These are phyloP conservation scores for Phytophthora syringae DNA, from an alignment of 352 stramenopile species.

Conservation along the genomic window DNA sequence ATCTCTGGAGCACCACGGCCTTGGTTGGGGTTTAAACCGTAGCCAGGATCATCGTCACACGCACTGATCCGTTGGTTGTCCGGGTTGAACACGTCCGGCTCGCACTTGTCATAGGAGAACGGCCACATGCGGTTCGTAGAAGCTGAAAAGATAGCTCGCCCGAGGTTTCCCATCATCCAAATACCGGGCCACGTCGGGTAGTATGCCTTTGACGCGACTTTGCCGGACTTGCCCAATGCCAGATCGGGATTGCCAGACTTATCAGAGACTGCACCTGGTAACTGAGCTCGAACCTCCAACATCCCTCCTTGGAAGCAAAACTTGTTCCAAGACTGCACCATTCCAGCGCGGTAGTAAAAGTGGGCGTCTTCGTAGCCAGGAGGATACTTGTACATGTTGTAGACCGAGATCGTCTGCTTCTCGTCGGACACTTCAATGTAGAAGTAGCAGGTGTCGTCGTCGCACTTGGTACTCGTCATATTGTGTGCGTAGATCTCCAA, in stretches of 20 bases:
- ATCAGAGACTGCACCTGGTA: conserved; percentile 83
- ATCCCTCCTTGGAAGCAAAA: conserved; percentile 94
- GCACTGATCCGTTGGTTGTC: conserved; percentile 61
- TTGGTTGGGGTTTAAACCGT: conserved; percentile 81
- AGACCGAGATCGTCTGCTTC: conserved; percentile 47
- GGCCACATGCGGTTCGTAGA: conserved; percentile 94
- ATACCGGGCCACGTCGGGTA: conserved; percentile 91
- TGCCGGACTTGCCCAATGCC: conserved; percentile 32
- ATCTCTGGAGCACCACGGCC: conserved; percentile 93
- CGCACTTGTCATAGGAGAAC: conserved; percentile 93
- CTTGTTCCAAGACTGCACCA: conserved; percentile 93
- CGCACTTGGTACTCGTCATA: conserved; percentile 72
- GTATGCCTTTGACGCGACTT: conserved; percentile 64
- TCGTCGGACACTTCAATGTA: conserved; percentile 66
- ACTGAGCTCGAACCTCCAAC: conserved; percentile 87
- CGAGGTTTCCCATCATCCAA: conserved; percentile 95
- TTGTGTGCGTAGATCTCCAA: conserved; percentile 94
- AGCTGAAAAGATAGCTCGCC: conserved; percentile 90
- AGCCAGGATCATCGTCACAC: conserved; percentile 91
- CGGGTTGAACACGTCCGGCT: conserved; percentile 53
- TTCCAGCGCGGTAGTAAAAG: conserved; percentile 68
- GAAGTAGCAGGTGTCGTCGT: conserved; percentile 63
- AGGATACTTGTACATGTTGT: conserved; percentile 62
- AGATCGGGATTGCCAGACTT: conserved; percentile 56
- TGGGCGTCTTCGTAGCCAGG: conserved; percentile 51